Evolutionary conservation across 176 grass and related monocot genomes (phyloP).

Genomic region (Triticum monococcum): DNA sequence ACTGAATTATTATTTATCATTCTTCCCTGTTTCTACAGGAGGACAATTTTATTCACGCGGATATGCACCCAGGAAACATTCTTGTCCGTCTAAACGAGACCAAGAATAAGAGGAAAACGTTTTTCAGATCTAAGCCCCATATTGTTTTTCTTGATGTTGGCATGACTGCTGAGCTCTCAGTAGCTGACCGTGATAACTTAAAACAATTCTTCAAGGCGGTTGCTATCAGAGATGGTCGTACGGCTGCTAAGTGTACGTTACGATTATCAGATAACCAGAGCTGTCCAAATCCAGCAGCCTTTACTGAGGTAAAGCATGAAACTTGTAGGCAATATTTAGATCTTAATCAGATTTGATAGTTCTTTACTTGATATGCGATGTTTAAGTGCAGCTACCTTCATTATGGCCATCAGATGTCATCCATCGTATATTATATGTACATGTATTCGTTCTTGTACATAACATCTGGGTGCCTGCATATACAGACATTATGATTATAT

Average conservation of each 20-base stretch:
- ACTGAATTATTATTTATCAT: not conserved
- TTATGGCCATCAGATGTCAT: not conserved
- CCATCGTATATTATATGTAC: not conserved
- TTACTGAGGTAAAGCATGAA: slow-evolving; percentile 68
- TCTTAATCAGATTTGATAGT: not conserved
- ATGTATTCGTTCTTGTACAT: slow-evolving; percentile 12
- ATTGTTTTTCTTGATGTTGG: slow-evolving; percentile 95
- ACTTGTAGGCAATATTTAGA: slow-evolving; percentile 20
- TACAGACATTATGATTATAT: slow-evolving; percentile 3
- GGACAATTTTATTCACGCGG: slow-evolving; percentile 98
- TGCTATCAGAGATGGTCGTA: slow-evolving; percentile 74
- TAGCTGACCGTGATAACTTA: slow-evolving; percentile 77
- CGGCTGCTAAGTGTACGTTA: slow-evolving; percentile 85
- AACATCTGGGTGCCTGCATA: slow-evolving; percentile 7
- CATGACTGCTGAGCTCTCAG: slow-evolving; percentile 90
- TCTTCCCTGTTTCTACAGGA: slow-evolving; percentile 49
- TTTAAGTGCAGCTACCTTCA: not conserved
- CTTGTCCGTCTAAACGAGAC: slow-evolving; percentile 72
- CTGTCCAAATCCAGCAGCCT: slow-evolving; percentile 81
- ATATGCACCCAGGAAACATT: slow-evolving; percentile 98
- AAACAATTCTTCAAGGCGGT: slow-evolving; percentile 91
- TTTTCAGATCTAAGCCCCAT: slow-evolving; percentile 83
- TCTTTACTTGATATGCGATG: slow-evolving; percentile 5
- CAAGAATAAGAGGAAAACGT: slow-evolving; percentile 50
- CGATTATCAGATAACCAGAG: slow-evolving; percentile 75